These are phyloP conservation scores for Stephanodiscus triporus DNA, from an alignment of 108 stramenopile genomes.

Conservation along the genomic window DNA sequence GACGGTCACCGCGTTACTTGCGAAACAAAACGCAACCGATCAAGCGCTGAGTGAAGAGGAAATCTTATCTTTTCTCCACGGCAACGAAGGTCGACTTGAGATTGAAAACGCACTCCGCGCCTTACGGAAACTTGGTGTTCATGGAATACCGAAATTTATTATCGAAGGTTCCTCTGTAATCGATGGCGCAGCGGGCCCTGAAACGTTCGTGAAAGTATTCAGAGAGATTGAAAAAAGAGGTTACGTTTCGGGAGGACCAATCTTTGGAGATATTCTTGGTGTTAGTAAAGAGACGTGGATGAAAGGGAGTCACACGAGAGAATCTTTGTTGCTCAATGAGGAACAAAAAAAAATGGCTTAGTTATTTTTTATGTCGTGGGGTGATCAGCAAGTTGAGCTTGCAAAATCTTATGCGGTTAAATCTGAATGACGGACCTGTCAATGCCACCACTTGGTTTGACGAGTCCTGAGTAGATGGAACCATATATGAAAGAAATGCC, in stretches of 20 bases:
- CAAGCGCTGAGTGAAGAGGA: slow-evolving; percentile 43
- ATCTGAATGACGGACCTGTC: background rate
- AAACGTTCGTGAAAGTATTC: slow-evolving; percentile 69
- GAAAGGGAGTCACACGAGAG: slow-evolving; percentile 57
- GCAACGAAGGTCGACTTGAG: slow-evolving; percentile 67
- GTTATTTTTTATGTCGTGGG: background rate
- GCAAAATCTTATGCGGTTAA: background rate
- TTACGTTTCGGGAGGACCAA: slow-evolving; percentile 49
- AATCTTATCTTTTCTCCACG: slow-evolving; percentile 67
- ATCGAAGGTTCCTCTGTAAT: slow-evolving; percentile 76
- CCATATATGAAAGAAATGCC: background rate
- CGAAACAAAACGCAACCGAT: slow-evolving; percentile 17
- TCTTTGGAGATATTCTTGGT: slow-evolving; percentile 78
- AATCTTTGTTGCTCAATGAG: slow-evolving; percentile 19
- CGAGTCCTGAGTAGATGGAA: background rate
- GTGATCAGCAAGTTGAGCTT: no score
- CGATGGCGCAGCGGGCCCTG: slow-evolving; percentile 72
- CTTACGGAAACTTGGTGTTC: slow-evolving; percentile 64
- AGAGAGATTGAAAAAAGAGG: slow-evolving; percentile 74
- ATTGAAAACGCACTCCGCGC: slow-evolving; percentile 63
- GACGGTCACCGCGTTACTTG: slow-evolving; percentile 38
- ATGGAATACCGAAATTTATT: slow-evolving; percentile 87
- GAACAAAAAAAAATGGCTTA: background rate
- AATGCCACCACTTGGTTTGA: background rate
- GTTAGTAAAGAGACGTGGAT: slow-evolving; percentile 52